Percentiles rank a stretch among this genome's conserved stretches.
Evolutionary conservation across 768 basidiomycete genomes (phyloP).

Genomic region (Boletus sp.): DNA sequence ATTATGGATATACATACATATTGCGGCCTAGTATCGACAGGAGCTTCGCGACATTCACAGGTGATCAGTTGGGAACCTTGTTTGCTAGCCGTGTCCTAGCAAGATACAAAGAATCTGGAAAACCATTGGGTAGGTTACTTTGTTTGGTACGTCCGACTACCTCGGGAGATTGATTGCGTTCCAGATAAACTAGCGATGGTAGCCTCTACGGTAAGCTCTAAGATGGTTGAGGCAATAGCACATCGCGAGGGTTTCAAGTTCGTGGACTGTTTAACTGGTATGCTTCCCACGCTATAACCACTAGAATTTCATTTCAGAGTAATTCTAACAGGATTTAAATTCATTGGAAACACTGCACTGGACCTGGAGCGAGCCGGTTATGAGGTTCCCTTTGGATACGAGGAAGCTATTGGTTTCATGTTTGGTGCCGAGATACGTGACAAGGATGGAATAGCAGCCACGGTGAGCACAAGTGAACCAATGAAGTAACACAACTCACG

Average conservation of each 20-base stretch:
- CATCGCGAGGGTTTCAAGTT: constrained; percentile 76
- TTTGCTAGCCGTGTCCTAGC: constrained; percentile 49
- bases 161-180: constrained; percentile 35
- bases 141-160: constrained; percentile 36
- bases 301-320: not conserved
- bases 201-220: constrained; percentile 87
- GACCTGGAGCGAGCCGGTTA: constrained; percentile 63
- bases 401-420: constrained; percentile 94
- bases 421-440: constrained; percentile 76
- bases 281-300: not conserved
- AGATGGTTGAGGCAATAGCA: constrained; percentile 83
- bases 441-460: constrained; percentile 85
- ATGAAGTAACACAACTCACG: constrained; percentile 1
- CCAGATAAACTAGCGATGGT: constrained; percentile 75
- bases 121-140: constrained; percentile 39
- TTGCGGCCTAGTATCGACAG: constrained; percentile 35
- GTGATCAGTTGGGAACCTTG: constrained; percentile 75
- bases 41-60: constrained; percentile 72
- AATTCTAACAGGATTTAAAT: constrained; percentile 72
- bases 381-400: constrained; percentile 80
- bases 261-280: constrained; percentile 82
- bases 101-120: constrained; percentile 44
- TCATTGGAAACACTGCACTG: constrained; percentile 81
- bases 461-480: constrained; percentile 40
- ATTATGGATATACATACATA: not conserved